Base-by-base conservation (phyloP, 2,329 filamentous ascomycete species). In the Hymenoscyphus occultus region DNA sequence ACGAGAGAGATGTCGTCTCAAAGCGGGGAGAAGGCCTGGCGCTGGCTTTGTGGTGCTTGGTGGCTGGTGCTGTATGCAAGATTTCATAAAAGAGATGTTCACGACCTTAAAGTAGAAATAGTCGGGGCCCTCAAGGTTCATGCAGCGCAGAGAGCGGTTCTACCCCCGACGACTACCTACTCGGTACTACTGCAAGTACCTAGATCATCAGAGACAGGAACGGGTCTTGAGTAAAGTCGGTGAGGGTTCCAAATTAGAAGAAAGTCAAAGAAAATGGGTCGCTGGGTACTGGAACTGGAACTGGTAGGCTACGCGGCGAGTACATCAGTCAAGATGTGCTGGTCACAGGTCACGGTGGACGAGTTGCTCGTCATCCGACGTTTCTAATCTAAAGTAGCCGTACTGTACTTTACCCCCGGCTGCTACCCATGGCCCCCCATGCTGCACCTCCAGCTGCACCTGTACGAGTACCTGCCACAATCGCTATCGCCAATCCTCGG, bases 21-120 rank as follows among this genome's bases (percentile, higher is more conserved):
- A 65, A 68, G 70, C 69, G 70, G 69, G 68, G 69, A 67, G 63
- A 39, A 42, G 13, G 5, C 45, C 60, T 32, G 60, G 60, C 60
- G 31, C 60, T 32, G 60, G 60, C 60, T 62, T 62, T 62, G 60
- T 62, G 60, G 60, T 62, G 60, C 45, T 62, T 32, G 10, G 60
- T 62, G 60, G 60, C 60, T 56, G 19, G 60, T 62, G 60, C 39
- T 22, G 60, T 56, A 62, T 67, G 67, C 68, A 67, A 65, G 65
- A 65, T 61, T 63, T 63, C 64, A 67, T 56, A 60, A 61, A 59
- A 59, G 64, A 64, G 63, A 66, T 64, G 67, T 42, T 60, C 22
- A 56, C 22, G 48, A 51, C 28, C 32, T 54, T 13, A 39, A 61
- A 54, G 14, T 13, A 35, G n/a, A 48, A 54, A 40, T n/a, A 22